Percentiles rank a stretch among this genome's conserved stretches.
These are phyloP conservation scores for Ogataea sp. DNA, from an alignment of 805 yeast species.

Conservation along the genomic window DNA sequence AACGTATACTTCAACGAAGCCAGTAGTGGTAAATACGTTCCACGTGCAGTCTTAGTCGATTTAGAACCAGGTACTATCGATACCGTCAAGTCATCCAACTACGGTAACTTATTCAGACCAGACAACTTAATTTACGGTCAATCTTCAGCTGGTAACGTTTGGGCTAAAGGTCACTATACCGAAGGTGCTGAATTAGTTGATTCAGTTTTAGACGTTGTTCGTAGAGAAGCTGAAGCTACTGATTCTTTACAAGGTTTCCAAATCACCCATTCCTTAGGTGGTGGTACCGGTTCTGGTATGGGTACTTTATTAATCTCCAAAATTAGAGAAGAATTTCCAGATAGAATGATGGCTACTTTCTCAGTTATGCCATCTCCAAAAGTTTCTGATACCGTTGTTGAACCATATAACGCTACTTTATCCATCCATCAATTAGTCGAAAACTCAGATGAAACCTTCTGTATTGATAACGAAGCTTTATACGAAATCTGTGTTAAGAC, in stretches of 20 bases:
- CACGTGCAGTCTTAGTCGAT: constrained; percentile 88
- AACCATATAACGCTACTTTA: constrained; percentile 89
- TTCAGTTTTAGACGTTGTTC: constrained; percentile 78
- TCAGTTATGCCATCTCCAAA: constrained; percentile 90
- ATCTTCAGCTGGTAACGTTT: constrained; percentile 89
- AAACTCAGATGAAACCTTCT: constrained; percentile 87
- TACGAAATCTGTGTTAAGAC: constrained; percentile 86
- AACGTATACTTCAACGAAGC: constrained; percentile 89
- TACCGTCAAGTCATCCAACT: constrained; percentile 68
- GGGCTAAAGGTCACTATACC: constrained; percentile 97
- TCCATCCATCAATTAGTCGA: constrained; percentile 89
- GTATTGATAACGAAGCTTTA: constrained; percentile 91
- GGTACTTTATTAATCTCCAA: constrained; percentile 82
- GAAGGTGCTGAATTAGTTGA: constrained; percentile 95
- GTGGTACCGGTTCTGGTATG: constrained; percentile 97
- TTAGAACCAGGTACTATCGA: constrained; percentile 94
- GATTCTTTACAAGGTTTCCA: constrained; percentile 95
- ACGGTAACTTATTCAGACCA: constrained; percentile 85
- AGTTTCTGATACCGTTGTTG: constrained; percentile 88
- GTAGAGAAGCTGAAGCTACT: constrained; percentile 91
- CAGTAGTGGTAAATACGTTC: constrained; percentile 80
- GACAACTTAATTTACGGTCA: constrained; percentile 87
- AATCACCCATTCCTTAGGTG: constrained; percentile 73
- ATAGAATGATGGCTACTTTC: constrained; percentile 93
- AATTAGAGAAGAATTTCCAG: constrained; percentile 89